Percentiles rank a stretch among this genome's conserved stretches.
phyloP scores from a whole-genome alignment of 345 rosid species.

The Orychophragmus violaceus region DNA sequence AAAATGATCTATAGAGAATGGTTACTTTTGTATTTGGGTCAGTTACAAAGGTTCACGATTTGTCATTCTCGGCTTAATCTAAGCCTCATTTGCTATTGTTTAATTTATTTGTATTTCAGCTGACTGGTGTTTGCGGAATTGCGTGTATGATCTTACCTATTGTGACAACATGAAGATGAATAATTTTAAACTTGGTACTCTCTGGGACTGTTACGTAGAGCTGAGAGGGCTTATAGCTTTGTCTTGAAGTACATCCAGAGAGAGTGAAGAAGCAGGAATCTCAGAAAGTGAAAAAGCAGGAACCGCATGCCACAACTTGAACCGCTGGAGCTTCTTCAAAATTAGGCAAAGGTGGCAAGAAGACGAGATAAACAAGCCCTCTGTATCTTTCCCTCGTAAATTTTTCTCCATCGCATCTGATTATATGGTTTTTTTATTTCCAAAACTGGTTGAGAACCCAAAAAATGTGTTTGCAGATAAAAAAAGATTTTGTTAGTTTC shows the following conservation, averaged over 20 bases:
- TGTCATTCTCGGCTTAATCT: too few relatives aligned
- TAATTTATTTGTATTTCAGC: too few relatives aligned
- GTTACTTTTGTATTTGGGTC: too few relatives aligned
- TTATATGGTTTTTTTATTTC: background rate
- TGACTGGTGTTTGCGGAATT: too few relatives aligned
- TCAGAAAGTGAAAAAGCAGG: slow-evolving; percentile 68
- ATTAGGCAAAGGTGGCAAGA: slow-evolving; percentile 71
- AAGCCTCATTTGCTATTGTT: too few relatives aligned
- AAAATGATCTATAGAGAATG: too few relatives aligned
- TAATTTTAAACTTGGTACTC: too few relatives aligned
- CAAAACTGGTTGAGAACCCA: background rate
- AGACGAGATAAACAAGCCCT: slow-evolving; percentile 53
- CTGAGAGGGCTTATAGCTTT: too few relatives aligned
- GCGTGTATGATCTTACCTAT: too few relatives aligned
- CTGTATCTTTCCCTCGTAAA: background rate
- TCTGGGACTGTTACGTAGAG: too few relatives aligned
- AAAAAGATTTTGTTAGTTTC: background rate
- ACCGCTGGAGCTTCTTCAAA: slow-evolving; percentile 36
- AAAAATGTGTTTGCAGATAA: background rate
- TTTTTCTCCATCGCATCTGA: background rate
- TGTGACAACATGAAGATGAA: too few relatives aligned
- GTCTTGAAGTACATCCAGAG: slow-evolving; percentile 79
- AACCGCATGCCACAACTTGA: slow-evolving; percentile 50
- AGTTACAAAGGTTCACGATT: too few relatives aligned
- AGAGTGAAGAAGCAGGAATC: slow-evolving; percentile 76